phyloP scores from a whole-genome alignment of 2,329 filamentous ascomycete genomes.

The Helminthosporium solani region DNA sequence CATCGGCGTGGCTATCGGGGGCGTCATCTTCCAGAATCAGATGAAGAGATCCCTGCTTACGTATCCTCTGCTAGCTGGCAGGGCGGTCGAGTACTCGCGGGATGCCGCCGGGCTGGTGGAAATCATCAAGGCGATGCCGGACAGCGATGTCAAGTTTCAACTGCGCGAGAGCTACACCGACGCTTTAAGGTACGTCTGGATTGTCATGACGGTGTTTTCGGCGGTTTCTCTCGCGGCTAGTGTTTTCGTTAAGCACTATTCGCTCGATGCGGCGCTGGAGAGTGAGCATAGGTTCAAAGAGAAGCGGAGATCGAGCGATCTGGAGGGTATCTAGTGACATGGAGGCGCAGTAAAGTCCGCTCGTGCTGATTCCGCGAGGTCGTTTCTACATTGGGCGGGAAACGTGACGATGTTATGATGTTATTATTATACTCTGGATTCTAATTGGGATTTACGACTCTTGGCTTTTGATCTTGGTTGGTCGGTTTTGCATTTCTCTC shows the following conservation, averaged over 20 bases:
- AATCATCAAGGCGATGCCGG: slow-evolving; percentile 57
- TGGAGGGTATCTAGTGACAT: slow-evolving; percentile 15
- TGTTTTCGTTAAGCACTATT: slow-evolving; percentile 51
- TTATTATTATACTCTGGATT: too few species aligned
- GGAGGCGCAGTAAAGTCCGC: slow-evolving; percentile 8
- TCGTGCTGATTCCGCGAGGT: not conserved
- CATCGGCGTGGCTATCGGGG: slow-evolving; percentile 65
- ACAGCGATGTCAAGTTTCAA: slow-evolving; percentile 47
- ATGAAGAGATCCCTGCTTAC: slow-evolving; percentile 54
- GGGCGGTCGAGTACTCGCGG: slow-evolving; percentile 53
- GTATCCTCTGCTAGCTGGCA: slow-evolving; percentile 50
- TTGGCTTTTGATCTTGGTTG: too few species aligned
- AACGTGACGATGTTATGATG: too few species aligned
- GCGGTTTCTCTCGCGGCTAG: slow-evolving; percentile 54
- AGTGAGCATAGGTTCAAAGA: slow-evolving; percentile 52
- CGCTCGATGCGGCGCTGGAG: slow-evolving; percentile 50
- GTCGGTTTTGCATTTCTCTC: too few species aligned
- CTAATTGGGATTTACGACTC: too few species aligned
- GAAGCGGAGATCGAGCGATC: slow-evolving; percentile 31
- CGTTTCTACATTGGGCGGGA: too few species aligned
- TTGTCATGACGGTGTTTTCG: slow-evolving; percentile 56
- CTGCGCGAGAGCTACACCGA: slow-evolving; percentile 53
- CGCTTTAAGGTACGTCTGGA: slow-evolving; percentile 57
- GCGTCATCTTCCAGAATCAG: slow-evolving; percentile 69
- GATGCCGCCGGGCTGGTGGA: slow-evolving; percentile 62